Base-by-base conservation (phyloP, 202 grass and related monocot species). In the Schoenoplectus triqueter region DNA sequence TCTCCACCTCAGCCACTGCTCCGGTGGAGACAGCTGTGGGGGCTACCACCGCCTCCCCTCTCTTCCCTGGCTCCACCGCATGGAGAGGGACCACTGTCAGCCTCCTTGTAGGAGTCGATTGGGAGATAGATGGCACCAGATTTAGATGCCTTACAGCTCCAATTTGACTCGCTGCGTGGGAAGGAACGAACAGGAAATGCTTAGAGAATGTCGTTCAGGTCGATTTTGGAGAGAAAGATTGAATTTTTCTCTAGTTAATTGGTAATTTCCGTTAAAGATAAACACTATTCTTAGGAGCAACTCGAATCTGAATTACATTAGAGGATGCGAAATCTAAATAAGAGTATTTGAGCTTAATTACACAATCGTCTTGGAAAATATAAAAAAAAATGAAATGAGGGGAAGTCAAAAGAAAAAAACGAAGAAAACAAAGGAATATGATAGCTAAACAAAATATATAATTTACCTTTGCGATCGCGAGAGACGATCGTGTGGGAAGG, bases 391-490 rank as follows among this genome's bases (percentile, higher is more conserved):
- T 18, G 3, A 1, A 3, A 47, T 47, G 45, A 47, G 5, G 45
- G 14, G 61, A 65, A 65, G 9, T 20, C 19, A 20, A 65, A 65
- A 65, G 14, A 2, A 6, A 61, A 45, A 54, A 10, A 54, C 44
- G 5, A 10, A 55, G 7, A 75, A 10, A 64, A 49, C 14, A 57
- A 66, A 7, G 49, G 15, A 48, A 40, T 64, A 72, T 72, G 65
- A 0, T 56, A 3, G 49, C 0, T 44, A 42, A 42, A 73, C 10
- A 14, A 78, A 41, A 13, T 14, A 11, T 21, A 78, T 6, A 39
- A 8, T 14, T 79, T 31, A 89, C 94, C 94, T 89, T 89, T 90
- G 88, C 82, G 90, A 66, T 97, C 91, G 64, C 91, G 88, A 75
- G 86, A 84, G 65, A 84, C 87, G 85, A 89, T 78, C 0, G 88